Evolutionary conservation across 768 basidiomycete genomes (phyloP), one percentile per base, ranked within the genome.

Genomic region (Cubamyces lactineus): DNA sequence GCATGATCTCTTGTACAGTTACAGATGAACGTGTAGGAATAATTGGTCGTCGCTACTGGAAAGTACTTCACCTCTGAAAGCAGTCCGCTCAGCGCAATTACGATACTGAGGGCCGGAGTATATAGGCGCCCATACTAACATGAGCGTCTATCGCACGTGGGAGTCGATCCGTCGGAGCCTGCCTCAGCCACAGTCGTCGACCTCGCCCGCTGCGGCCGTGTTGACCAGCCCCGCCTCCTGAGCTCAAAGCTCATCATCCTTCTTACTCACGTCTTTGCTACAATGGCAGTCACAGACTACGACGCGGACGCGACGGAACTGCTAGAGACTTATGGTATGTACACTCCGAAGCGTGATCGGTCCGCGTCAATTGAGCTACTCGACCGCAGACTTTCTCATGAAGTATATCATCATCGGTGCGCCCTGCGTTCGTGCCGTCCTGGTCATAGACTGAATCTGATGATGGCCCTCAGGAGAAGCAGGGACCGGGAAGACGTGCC

Each of bases 401-500:
- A 99, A 99, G 79, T 94, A 95, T 77, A 97, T 98, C 72, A 86
- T 98, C 67, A 94, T 98, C 70, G 96, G 96, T 93, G 67, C 64
- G 41, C 41, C 17, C 23, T 61, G 80, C 64, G 41, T 43, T 19
- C 23, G 53, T 50, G 48, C 48, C 50, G 19, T 51, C 59, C 54
- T 24, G 42, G 28, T 7, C 19, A 7, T 49, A 45, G 40, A 38
- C 13, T 38, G 8, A 39, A 24, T 9, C 8, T 12, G 19, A 39
- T 53, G 34, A 46, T 51, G 24, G 34, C 53, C 8, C 66, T 24
- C 63, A 98, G 96, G 96, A 65, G 96, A 98, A 79, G 92, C 96
- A 21, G 96, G 95, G 64, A 92, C 94, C 4, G 97, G 97, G 41
- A 99, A 99, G 83, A 96, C 95, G 21, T 98, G 97, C 75, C 79